Conservation (phyloP, 108 stramenopile genomes). For the Aureococcus anophagefferens region DNA sequence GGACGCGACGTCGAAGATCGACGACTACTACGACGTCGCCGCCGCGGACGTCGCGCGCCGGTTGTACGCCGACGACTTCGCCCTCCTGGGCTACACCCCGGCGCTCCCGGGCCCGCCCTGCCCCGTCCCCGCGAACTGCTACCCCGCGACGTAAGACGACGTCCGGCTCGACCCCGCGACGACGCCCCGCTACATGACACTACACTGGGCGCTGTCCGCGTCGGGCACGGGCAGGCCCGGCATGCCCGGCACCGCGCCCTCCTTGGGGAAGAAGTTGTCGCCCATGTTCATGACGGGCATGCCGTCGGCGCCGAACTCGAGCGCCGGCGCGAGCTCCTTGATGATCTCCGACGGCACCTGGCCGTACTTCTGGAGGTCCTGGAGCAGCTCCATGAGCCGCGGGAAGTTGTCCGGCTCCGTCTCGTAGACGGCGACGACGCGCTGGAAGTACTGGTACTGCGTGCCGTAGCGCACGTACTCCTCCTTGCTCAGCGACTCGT, state of each 20-base stretch:
- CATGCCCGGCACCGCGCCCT: slow-evolving; percentile 7
- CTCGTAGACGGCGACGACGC: slow-evolving; percentile 77
- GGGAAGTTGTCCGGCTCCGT: slow-evolving; percentile 78
- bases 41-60: background rate
- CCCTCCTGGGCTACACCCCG: background rate
- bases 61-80: background rate
- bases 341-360: slow-evolving; percentile 91
- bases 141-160: too few relatives aligned
- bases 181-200: background rate
- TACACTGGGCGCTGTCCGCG: background rate
- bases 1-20: background rate
- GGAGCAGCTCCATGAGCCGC: slow-evolving; percentile 73
- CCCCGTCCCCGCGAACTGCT: too few relatives aligned
- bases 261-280: slow-evolving; percentile 4
- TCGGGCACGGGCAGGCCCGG: slow-evolving; percentile 1
- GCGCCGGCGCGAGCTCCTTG: slow-evolving; percentile 86
- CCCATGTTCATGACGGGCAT: slow-evolving; percentile 71
- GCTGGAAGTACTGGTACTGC: slow-evolving; percentile 83
- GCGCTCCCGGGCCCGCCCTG: too few relatives aligned
- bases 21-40: background rate
- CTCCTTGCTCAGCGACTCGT: slow-evolving; percentile 26
- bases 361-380: slow-evolving; percentile 83
- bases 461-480: slow-evolving; percentile 65
- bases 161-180: too few relatives aligned
- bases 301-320: slow-evolving; percentile 84